Conservation (phyloP, 345 rosid genomes). For the Stellera chamaejasme region DNA sequence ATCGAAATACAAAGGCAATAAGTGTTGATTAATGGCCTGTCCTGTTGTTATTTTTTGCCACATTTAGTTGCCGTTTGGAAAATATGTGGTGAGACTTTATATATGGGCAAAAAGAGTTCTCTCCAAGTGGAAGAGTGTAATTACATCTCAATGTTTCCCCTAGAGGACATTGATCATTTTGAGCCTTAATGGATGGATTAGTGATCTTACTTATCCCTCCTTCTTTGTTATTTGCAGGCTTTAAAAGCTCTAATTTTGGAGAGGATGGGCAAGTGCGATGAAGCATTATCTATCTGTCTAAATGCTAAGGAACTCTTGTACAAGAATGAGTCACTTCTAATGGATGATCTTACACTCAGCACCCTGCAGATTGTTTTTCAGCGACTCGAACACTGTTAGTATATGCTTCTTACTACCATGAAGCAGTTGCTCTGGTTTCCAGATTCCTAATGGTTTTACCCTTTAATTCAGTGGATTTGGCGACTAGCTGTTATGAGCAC, state of each 20-base stretch:
- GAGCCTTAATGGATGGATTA: no score
- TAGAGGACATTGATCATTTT: no score
- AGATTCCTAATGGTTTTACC: neutral
- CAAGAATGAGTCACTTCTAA: constrained; percentile 58
- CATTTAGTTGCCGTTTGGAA: no score
- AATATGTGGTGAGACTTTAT: no score
- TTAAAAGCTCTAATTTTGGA: constrained; percentile 80
- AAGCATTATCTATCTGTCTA: constrained; percentile 58
- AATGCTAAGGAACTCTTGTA: constrained; percentile 67
- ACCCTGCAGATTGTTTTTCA: constrained; percentile 89
- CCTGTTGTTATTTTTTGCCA: no score
- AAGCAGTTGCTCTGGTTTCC: neutral
- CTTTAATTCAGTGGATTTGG: constrained; percentile 69
- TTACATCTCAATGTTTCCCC: no score
- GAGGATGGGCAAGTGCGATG: constrained; percentile 84
- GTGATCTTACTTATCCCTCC: no score
- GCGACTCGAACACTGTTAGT: constrained; percentile 88
- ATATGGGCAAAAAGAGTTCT: no score
- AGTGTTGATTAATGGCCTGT: no score
- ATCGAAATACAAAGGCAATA: no score
- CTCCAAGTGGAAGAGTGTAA: no score
- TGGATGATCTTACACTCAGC: constrained; percentile 98
- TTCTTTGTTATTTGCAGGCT: constrained; percentile 30
- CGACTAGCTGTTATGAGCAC: constrained; percentile 85
- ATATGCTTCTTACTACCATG: neutral